Conservation (phyloP, 2,329 filamentous ascomycete genomes). For the Venturia aucupariae region DNA sequence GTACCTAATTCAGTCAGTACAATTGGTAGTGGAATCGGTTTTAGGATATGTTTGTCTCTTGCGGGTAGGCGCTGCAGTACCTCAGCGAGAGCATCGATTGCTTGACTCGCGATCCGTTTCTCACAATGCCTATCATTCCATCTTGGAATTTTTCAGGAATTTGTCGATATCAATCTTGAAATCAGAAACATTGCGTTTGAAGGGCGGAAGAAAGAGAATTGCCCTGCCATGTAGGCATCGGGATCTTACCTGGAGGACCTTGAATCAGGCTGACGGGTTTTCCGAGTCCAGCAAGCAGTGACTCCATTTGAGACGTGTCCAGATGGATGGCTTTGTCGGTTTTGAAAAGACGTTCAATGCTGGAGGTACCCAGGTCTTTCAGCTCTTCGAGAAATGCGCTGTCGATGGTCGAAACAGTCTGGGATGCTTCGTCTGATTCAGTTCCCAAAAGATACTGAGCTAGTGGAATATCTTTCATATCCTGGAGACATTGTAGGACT, state of each 20-base stretch:
- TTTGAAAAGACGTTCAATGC: conserved; percentile 26
- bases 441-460: neutral
- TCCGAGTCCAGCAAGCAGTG: conserved; percentile 46
- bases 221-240: too few species aligned
- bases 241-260: conserved; percentile 61
- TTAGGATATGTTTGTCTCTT: too few species aligned
- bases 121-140: too few species aligned
- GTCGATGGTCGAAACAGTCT: neutral
- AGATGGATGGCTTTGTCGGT: conserved; percentile 29
- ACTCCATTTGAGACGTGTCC: conserved; percentile 47
- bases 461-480: conserved; percentile 38
- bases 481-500: conserved; percentile 50
- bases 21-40: neutral
- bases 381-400: neutral
- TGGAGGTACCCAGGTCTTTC: neutral
- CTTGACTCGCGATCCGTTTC: too few species aligned
- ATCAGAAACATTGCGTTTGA: too few species aligned
- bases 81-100: too few species aligned
- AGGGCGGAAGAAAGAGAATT: too few species aligned
- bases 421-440: neutral
- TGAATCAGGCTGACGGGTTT: conserved; percentile 54
- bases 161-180: too few species aligned
- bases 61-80: too few species aligned
- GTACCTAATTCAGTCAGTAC: conserved; percentile 41
- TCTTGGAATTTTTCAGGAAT: too few species aligned